Percentiles rank a stretch among this genome's conserved stretches.
These are phyloP conservation scores for Euphrasia arctica DNA, from an alignment of 305 asterid species.

Conservation along the genomic window DNA sequence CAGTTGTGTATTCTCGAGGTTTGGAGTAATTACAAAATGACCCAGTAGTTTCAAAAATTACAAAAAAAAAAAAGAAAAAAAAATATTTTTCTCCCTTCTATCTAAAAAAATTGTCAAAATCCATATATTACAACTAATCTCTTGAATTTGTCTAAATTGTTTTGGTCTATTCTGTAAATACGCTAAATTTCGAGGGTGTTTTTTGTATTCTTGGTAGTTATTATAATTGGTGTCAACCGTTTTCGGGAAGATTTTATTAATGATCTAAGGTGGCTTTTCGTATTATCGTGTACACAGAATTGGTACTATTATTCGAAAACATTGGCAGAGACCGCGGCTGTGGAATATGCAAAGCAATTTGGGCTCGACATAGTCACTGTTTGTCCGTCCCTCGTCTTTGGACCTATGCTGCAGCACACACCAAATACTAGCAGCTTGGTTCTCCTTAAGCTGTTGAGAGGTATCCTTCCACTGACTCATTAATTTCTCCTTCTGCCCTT, in stretches of 20 bases:
- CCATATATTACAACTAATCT: too few relatives aligned
- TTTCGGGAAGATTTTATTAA: background rate
- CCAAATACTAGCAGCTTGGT: constrained; percentile 54
- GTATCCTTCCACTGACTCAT: constrained; percentile 26
- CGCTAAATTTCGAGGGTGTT: background rate
- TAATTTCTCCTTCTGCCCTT: background rate
- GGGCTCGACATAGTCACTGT: constrained; percentile 55
- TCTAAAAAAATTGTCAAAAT: too few relatives aligned
- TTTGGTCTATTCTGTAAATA: background rate
- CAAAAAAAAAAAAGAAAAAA: too few relatives aligned
- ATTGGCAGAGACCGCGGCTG: constrained; percentile 63
- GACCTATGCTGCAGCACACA: constrained; percentile 65
- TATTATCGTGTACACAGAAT: constrained; percentile 39
- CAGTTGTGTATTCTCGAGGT: background rate
- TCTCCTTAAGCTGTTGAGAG: constrained; percentile 61
- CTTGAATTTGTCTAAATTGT: too few relatives aligned
- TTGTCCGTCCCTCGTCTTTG: constrained; percentile 52
- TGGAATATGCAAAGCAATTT: constrained; percentile 48
- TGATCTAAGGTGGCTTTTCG: too few relatives aligned
- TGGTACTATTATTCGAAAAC: constrained; percentile 78
- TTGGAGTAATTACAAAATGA: background rate
- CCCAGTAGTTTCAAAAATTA: background rate
- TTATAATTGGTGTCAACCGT: background rate
- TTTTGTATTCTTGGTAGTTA: background rate
- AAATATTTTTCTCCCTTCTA: too few relatives aligned